phyloP scores from a whole-genome alignment of 306 rosid species.

The Alnus glutinosa region DNA sequence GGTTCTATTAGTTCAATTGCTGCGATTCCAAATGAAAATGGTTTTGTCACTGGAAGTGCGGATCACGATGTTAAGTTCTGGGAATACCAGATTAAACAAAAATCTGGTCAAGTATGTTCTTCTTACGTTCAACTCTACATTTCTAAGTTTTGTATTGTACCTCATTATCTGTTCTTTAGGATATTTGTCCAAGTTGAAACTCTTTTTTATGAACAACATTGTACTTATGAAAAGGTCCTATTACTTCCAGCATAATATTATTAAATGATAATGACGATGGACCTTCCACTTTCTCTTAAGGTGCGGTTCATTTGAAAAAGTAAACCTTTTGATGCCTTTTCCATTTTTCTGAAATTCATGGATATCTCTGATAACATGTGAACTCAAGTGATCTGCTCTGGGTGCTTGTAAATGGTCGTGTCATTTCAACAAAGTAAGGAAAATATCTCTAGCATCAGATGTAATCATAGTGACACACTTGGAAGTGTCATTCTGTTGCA shows the following conservation, averaged over 20 bases:
- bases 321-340: background rate
- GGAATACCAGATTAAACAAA: conserved; percentile 73
- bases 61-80: conserved; percentile 94
- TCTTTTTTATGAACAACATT: background rate
- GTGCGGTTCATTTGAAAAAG: no score
- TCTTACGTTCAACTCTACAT: conserved; percentile 11
- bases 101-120: conserved; percentile 69
- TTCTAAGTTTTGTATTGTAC: background rate
- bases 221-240: background rate
- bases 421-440: background rate
- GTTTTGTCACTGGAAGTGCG: conserved; percentile 90
- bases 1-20: conserved; percentile 67
- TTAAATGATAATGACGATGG: no score
- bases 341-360: background rate
- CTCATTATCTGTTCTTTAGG: background rate
- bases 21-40: conserved; percentile 67
- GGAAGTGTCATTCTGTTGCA: background rate
- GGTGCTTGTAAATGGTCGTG: background rate
- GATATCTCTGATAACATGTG: background rate
- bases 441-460: background rate
- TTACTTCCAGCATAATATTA: no score
- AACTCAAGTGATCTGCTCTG: background rate
- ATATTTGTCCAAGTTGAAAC: background rate
- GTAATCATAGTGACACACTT: background rate
- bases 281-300: background rate